A percentile compares a stretch with the other conserved stretches of the same genome.
Evolutionary conservation across 1,284 basidiomycete species (phyloP).

Genomic region (Marasmius oreades): DNA sequence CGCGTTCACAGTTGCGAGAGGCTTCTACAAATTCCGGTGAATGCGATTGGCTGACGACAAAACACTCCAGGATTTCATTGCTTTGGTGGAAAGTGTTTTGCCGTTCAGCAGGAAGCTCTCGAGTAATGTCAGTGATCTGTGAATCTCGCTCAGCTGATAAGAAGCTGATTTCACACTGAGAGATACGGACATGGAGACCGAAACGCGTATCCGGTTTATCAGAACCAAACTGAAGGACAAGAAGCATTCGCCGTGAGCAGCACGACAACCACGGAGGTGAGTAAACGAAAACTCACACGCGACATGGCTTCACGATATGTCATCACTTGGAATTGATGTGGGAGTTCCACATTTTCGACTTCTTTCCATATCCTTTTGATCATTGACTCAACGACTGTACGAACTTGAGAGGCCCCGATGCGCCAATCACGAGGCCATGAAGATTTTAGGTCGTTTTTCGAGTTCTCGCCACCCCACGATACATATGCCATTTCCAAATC

Average conservation of each 20-base stretch:
- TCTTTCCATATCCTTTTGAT: constrained; percentile 74
- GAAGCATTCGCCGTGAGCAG: constrained; percentile 13
- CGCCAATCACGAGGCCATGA: constrained; percentile 53
- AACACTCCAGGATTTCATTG: constrained; percentile 51
- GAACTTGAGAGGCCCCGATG: constrained; percentile 81
- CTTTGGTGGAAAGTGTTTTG: constrained; percentile 32
- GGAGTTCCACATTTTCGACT: constrained; percentile 55
- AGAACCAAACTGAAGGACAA: constrained; percentile 70
- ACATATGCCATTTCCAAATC: constrained; percentile 97
- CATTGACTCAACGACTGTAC: constrained; percentile 70
- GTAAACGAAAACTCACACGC: constrained; percentile 47
- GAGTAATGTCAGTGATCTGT: constrained; percentile 52
- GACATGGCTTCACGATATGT: constrained; percentile 86
- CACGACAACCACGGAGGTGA: background rate
- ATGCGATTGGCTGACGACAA: constrained; percentile 44
- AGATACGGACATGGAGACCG: constrained; percentile 64
- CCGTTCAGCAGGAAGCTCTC: constrained; percentile 36
- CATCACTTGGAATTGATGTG: constrained; percentile 69
- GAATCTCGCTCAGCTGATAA: constrained; percentile 7
- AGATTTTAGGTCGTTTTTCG: constrained; percentile 12
- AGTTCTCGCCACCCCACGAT: constrained; percentile 56
- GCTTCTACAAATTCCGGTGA: constrained; percentile 41
- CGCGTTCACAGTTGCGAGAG: constrained; percentile 31
- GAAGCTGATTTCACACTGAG: constrained; percentile 10
- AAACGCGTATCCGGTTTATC: constrained; percentile 95